Evolutionary conservation across 495 filamentous ascomycete genomes (phyloP), one percentile per base, ranked within the genome.

Genomic region (Penicillium fimorum): DNA sequence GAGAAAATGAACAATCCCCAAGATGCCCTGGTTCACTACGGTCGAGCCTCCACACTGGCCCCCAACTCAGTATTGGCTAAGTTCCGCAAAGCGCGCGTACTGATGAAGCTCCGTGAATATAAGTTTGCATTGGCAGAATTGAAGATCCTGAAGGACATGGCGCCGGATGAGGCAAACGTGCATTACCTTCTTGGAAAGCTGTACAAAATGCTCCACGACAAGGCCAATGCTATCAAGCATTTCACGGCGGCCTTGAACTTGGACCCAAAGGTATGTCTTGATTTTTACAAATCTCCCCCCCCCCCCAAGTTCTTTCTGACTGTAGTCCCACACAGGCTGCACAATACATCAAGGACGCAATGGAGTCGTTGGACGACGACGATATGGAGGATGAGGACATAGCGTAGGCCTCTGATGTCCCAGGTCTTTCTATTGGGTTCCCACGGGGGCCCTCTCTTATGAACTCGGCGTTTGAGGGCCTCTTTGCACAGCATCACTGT

Each of bases 231-330:
- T 38, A 90, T 98, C 50, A 85, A 88, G 62, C 90, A 96, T 69
- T 96, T 94, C 61, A 97, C 94, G 0, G 91, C 89, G 65, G 94
- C 95, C 24, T 70, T 97, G 68, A 96, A 96, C 72, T 74, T 98
- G 64, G 94, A 98, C 79, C 94, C 93, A 27, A 97, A 97, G 87
- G 92, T 95, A 79, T 50, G 74, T 38, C 32, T 37, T 17, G 38
- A 13, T 44, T 30, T 38, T 18, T 13, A 27, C 11, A 17, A 12
- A 1, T 18, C 2, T 3, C 15, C 18, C 20, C 67, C 24, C n/a
- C n/a, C 11, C 8, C 54, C 58, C 46, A 53, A 51, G 44, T 51
- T 32, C 32, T 56, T 43, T 51, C 73, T 66, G 70, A 71, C 50
- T 50, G 43, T 18, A 45, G 15, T 41, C 56, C 7, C 42, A 15